Percentiles rank a stretch among this genome's conserved stretches.
phyloP scores from a whole-genome alignment of 495 filamentous ascomycete genomes.

The Hypoxylon fragiforme region DNA sequence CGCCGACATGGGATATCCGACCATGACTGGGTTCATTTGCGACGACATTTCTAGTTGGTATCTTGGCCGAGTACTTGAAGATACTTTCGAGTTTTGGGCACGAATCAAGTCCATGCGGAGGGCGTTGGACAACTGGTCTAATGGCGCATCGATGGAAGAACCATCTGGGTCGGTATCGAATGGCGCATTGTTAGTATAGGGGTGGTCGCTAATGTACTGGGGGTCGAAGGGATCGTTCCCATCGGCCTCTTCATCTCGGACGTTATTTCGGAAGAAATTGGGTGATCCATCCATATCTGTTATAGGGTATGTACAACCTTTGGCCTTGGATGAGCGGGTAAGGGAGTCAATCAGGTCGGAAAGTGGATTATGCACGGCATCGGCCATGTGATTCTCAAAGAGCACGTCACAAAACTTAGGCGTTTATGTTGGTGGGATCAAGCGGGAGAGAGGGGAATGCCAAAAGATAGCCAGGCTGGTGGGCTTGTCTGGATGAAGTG shows the following conservation, averaged over 20 bases:
- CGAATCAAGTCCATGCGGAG: neutral
- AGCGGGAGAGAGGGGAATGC: too few relatives aligned
- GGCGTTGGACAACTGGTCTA: neutral
- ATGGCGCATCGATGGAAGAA: conserved; percentile 13
- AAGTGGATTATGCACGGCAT: too few relatives aligned
- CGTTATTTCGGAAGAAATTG: conserved; percentile 12
- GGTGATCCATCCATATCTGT: conserved; percentile 28
- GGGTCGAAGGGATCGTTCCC: conserved; percentile 12
- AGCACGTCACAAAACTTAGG: too few relatives aligned
- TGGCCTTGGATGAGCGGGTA: neutral
- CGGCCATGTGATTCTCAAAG: too few relatives aligned
- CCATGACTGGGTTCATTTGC: conserved; percentile 7
- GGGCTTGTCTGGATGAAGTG: too few relatives aligned
- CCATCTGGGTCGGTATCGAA: neutral
- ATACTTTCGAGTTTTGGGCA: neutral
- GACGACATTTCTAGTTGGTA: conserved; percentile 1
- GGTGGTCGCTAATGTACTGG: neutral
- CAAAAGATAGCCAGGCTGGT: too few relatives aligned
- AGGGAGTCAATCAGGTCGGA: too few relatives aligned
- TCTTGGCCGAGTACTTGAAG: neutral
- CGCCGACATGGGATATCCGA: conserved; percentile 20
- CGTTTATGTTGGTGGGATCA: too few relatives aligned
- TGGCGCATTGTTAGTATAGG: neutral
- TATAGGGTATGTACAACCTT: neutral
- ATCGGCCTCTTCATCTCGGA: conserved; percentile 20